phyloP scores from a whole-genome alignment of 2,329 filamentous ascomycete genomes.

The Biscogniauxia mediterranea region DNA sequence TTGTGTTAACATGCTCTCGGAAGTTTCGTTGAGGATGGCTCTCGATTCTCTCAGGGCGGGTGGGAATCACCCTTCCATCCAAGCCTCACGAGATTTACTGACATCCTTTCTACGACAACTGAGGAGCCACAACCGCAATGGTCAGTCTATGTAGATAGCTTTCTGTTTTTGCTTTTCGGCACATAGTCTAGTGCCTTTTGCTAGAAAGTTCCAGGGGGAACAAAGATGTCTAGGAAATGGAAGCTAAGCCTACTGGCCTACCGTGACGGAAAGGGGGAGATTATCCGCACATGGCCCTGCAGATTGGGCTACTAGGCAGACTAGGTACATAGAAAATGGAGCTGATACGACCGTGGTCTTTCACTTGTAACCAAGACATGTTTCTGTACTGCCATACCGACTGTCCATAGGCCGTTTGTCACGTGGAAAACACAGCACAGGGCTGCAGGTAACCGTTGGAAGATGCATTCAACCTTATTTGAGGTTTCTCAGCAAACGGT shows the following conservation, averaged over 20 bases:
- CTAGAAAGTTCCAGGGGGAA: not conserved
- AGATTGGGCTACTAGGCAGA: not conserved
- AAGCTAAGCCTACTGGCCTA: not conserved
- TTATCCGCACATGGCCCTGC: not conserved
- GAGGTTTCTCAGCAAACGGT: conserved; percentile 35
- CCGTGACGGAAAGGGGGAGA: not conserved
- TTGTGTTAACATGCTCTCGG: conserved; percentile 27
- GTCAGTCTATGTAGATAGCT: not conserved
- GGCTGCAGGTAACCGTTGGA: conserved; percentile 37
- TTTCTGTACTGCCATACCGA: conserved; percentile 19
- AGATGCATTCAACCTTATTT: conserved; percentile 38
- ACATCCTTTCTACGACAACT: conserved; percentile 15
- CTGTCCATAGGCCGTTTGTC: conserved; percentile 33
- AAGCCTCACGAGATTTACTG: conserved; percentile 11
- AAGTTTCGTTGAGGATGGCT: conserved; percentile 29
- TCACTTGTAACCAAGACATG: conserved; percentile 17
- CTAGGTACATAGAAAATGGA: conserved; percentile 2
- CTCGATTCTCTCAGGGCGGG: conserved; percentile 27
- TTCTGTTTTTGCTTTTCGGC: not conserved
- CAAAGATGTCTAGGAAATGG: not conserved
- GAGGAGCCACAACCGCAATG: not conserved
- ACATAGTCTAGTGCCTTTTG: not conserved
- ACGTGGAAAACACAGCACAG: conserved; percentile 39
- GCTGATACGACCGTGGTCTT: not conserved
- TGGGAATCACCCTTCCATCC: conserved; percentile 2